Evolutionary conservation across 805 yeast genomes (phyloP).

Genomic region (Candida railenensis): DNA sequence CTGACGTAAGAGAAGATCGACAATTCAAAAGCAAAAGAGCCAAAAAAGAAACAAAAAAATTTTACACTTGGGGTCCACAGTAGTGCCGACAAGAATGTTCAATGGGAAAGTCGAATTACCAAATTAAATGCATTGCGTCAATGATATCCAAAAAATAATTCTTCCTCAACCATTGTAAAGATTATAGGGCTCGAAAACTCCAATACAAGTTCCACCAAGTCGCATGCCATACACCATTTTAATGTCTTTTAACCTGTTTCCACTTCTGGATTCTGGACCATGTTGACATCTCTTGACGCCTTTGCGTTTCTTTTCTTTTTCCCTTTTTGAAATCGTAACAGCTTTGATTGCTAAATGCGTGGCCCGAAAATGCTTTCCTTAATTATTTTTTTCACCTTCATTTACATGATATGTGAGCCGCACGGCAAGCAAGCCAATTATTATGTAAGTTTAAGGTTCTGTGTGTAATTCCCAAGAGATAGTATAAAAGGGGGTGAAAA

Average conservation of each 20-base stretch:
- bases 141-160: too few relatives aligned
- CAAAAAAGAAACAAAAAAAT: not conserved
- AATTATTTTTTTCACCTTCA: not conserved
- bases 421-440: conserved; percentile 5
- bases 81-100: too few relatives aligned
- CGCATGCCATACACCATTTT: too few relatives aligned
- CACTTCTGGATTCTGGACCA: too few relatives aligned
- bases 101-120: too few relatives aligned
- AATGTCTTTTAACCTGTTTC: too few relatives aligned
- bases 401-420: not conserved
- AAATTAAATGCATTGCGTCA: not conserved
- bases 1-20: not conserved
- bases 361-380: not conserved
- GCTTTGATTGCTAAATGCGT: not conserved
- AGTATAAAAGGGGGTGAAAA: conserved; percentile 4
- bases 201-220: too few relatives aligned
- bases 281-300: not conserved
- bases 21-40: not conserved
- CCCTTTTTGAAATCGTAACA: too few relatives aligned
- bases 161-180: too few relatives aligned
- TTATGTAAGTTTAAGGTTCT: not conserved
- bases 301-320: not conserved
- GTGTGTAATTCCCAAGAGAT: not conserved
- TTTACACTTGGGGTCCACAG: too few relatives aligned
- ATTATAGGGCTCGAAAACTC: too few relatives aligned